These are phyloP conservation scores for Blastobotrys indianensis DNA, from an alignment of 1,139 yeast species.

Conservation along the genomic window DNA sequence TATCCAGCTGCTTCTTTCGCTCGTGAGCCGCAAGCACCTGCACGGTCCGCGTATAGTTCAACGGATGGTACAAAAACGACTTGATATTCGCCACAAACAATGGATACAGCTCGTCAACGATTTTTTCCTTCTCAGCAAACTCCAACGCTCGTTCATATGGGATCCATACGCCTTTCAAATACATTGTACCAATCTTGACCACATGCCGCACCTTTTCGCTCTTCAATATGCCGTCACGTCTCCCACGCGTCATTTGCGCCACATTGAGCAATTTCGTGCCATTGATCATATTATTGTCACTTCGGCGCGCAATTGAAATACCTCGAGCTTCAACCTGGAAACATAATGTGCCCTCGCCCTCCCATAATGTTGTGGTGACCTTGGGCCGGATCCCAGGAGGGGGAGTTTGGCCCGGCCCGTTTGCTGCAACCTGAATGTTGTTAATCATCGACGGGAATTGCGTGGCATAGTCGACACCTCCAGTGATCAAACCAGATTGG, in stretches of 20 bases:
- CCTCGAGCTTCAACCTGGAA: constrained; percentile 91
- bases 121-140: constrained; percentile 82
- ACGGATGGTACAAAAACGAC: constrained; percentile 28
- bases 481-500: constrained; percentile 7
- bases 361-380: constrained; percentile 94
- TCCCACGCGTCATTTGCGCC: constrained; percentile 88
- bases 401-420: constrained; percentile 40
- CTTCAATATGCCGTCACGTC: constrained; percentile 86
- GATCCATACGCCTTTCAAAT: constrained; percentile 93
- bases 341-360: constrained; percentile 87
- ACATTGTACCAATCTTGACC: constrained; percentile 93
- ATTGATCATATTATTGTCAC: constrained; percentile 85
- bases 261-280: constrained; percentile 89
- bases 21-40: constrained; percentile 36
- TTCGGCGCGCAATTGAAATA: constrained; percentile 83
- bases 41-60: constrained; percentile 33
- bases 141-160: constrained; percentile 88
- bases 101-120: constrained; percentile 76
- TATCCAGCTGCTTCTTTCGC: constrained; percentile 28
- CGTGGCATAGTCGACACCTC: constrained; percentile 19
- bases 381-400: constrained; percentile 62
- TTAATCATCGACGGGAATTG: constrained; percentile 33
- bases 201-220: constrained; percentile 83
- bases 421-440: constrained; percentile 22
- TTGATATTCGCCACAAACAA: constrained; percentile 82